Conservation (phyloP, 495 filamentous ascomycete genomes). For the Thermochaetoides thermophila region DNA sequence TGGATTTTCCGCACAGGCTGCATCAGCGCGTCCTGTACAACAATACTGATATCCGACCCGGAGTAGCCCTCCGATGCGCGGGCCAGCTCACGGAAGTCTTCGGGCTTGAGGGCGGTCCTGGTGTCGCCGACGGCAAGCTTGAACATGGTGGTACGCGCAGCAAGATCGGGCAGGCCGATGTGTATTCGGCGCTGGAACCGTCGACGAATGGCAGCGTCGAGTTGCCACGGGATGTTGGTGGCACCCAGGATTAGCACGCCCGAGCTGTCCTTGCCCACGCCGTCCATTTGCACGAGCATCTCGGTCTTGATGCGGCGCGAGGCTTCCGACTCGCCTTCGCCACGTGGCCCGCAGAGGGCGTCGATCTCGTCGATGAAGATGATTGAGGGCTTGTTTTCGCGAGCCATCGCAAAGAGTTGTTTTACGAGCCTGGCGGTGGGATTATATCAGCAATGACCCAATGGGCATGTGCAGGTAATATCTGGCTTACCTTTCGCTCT, state of each 20-base stretch:
- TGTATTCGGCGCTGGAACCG: slow-evolving; percentile 95
- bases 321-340: slow-evolving; percentile 95
- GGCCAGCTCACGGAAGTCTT: slow-evolving; percentile 67
- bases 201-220: slow-evolving; percentile 93
- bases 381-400: slow-evolving; percentile 95
- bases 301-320: slow-evolving; percentile 97
- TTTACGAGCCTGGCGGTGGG: slow-evolving; percentile 67
- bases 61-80: slow-evolving; percentile 84
- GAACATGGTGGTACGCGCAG: slow-evolving; percentile 92
- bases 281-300: slow-evolving; percentile 97
- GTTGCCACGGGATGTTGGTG: slow-evolving; percentile 98
- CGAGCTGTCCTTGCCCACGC: slow-evolving; percentile 84
- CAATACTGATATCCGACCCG: slow-evolving; percentile 89
- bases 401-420: slow-evolving; percentile 92
- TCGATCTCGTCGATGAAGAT: slow-evolving; percentile 99
- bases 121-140: slow-evolving; percentile 84
- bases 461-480: neutral
- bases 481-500: slow-evolving; percentile 73
- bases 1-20: slow-evolving; percentile 95
- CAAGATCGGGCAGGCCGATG: slow-evolving; percentile 77
- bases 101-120: slow-evolving; percentile 63
- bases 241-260: slow-evolving; percentile 91
- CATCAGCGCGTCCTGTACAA: slow-evolving; percentile 95
- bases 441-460: neutral
- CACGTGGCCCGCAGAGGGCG: slow-evolving; percentile 86